Conservation (phyloP, 371 early-diverging fungal species). For the Lichtheimia hyalospora region DNA sequence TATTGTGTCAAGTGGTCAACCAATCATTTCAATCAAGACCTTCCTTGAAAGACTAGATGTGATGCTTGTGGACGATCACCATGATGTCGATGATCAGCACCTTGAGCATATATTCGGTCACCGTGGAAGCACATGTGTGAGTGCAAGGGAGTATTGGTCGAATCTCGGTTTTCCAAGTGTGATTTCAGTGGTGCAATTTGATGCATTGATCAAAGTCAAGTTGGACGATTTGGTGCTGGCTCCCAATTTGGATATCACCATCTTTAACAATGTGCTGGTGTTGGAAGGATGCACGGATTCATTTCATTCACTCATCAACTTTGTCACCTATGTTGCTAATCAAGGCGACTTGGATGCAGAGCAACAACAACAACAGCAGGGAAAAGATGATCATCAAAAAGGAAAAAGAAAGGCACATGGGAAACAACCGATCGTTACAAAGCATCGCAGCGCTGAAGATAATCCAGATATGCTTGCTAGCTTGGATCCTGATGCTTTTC, state of each 20-base stretch:
- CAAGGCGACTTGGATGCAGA: constrained; percentile 20
- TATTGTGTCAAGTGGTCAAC: constrained; percentile 48
- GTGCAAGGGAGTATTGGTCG: constrained; percentile 37
- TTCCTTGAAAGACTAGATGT: constrained; percentile 39
- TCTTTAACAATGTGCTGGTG: constrained; percentile 64
- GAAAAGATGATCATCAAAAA: constrained; percentile 3
- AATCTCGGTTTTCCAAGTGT: constrained; percentile 40
- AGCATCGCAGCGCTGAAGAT: neutral
- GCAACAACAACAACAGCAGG: neutral
- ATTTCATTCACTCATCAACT: constrained; percentile 59
- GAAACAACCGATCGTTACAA: constrained; percentile 1
- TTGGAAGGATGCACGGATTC: constrained; percentile 80
- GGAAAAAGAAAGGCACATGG: neutral
- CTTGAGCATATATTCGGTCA: constrained; percentile 4
- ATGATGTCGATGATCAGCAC: constrained; percentile 26
- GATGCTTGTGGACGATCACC: constrained; percentile 41
- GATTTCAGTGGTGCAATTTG: constrained; percentile 36
- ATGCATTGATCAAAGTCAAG: constrained; percentile 40
- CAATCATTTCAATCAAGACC: constrained; percentile 42
- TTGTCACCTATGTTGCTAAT: constrained; percentile 46
- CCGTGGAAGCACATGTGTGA: constrained; percentile 17
- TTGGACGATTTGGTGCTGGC: constrained; percentile 23
- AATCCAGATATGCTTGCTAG: constrained; percentile 42
- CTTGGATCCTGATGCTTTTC: constrained; percentile 64
- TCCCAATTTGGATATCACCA: constrained; percentile 24